These are phyloP conservation scores for Neonectria faginata DNA, from an alignment of 2,329 filamentous ascomycete genomes.

Conservation along the genomic window DNA sequence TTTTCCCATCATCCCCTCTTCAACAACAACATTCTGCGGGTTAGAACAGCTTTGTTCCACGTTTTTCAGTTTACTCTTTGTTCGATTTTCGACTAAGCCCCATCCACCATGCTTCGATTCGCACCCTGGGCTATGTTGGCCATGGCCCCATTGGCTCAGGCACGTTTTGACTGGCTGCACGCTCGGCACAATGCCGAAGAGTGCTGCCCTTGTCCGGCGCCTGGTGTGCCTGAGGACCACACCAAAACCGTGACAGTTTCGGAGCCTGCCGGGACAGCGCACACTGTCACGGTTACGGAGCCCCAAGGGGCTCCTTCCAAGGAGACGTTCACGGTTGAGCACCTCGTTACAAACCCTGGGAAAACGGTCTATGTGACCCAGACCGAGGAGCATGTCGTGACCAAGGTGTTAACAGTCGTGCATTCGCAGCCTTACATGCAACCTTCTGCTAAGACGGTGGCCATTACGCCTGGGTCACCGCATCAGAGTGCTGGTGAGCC, in stretches of 20 bases:
- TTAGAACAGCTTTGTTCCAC: neutral
- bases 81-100: neutral
- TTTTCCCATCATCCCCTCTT: neutral
- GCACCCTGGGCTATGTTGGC: conserved; percentile 44
- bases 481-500: neutral
- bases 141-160: conserved; percentile 43
- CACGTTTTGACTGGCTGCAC: conserved; percentile 39
- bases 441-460: neutral
- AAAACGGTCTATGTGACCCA: conserved; percentile 42
- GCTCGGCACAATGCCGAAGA: conserved; percentile 37
- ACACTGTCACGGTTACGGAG: conserved; percentile 38
- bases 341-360: conserved; percentile 39
- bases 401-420: conserved; percentile 36
- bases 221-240: conserved; percentile 30
- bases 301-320: conserved; percentile 30
- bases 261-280: conserved; percentile 29
- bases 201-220: conserved; percentile 47
- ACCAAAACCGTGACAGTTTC: conserved; percentile 45
- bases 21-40: neutral
- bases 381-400: conserved; percentile 40
- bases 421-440: conserved; percentile 12
- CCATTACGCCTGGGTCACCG: neutral
- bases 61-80: conserved; percentile 6
- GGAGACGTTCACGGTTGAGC: conserved; percentile 45
- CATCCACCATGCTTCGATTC: conserved; percentile 42